phyloP scores from a whole-genome alignment of 164 flowering plant species.

The Macadamia tetraphylla region DNA sequence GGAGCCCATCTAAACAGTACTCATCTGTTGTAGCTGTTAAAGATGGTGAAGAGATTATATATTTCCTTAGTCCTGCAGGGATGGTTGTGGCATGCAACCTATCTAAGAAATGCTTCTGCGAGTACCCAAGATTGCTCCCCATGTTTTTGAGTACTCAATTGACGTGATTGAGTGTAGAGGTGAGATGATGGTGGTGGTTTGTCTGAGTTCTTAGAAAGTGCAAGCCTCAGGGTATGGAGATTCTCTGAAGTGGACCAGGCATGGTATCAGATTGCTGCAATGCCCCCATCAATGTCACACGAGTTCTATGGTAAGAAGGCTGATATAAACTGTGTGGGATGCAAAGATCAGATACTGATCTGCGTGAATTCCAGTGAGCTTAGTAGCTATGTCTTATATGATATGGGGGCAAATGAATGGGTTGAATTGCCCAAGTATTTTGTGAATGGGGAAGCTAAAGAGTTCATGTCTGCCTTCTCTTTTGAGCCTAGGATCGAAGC shows the following conservation, averaged over 20 bases:
- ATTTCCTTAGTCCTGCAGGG: slow-evolving; percentile 59
- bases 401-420: slow-evolving; percentile 48
- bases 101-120: slow-evolving; percentile 27
- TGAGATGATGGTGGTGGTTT: slow-evolving; percentile 47
- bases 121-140: slow-evolving; percentile 60
- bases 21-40: slow-evolving; percentile 42
- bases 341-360: slow-evolving; percentile 39
- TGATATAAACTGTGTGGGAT: slow-evolving; percentile 63
- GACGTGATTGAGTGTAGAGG: slow-evolving; percentile 60
- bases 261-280: slow-evolving; percentile 56
- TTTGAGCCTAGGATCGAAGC: slow-evolving; percentile 80
- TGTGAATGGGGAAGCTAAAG: slow-evolving; percentile 33
- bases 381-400: slow-evolving; percentile 34
- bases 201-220: slow-evolving; percentile 55
- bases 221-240: slow-evolving; percentile 62
- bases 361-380: slow-evolving; percentile 44
- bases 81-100: slow-evolving; percentile 49
- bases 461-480: slow-evolving; percentile 61
- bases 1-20: slow-evolving; percentile 66
- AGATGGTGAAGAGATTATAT: slow-evolving; percentile 37
- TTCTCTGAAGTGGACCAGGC: slow-evolving; percentile 28
- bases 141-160: slow-evolving; percentile 57
- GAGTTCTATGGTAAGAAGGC: slow-evolving; percentile 61
- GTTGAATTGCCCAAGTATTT: slow-evolving; percentile 44
- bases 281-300: slow-evolving; percentile 68